Conservation (phyloP, 345 rosid genomes). For the Bretschneidera sinensis region DNA sequence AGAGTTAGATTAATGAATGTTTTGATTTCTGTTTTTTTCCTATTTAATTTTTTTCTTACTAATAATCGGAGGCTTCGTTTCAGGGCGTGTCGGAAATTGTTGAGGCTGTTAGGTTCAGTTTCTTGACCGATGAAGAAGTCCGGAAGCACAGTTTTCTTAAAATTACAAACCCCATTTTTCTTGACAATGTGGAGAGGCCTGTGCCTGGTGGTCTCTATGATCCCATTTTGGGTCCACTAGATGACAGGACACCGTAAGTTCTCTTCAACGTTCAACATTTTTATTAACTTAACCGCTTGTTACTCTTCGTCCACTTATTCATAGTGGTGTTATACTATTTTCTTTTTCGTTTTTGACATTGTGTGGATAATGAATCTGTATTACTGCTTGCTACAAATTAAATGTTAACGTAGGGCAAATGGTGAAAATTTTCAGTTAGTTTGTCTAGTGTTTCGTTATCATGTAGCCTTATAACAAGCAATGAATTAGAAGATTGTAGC, state of each 20-base stretch:
- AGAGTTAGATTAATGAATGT: not conserved
- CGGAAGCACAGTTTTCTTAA: slow-evolving; percentile 41
- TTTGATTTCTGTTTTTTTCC: not conserved
- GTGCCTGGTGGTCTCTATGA: slow-evolving; percentile 58
- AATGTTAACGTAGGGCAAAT: too few relatives aligned
- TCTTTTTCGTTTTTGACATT: too few relatives aligned
- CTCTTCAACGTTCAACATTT: not conserved
- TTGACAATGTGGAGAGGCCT: slow-evolving; percentile 39
- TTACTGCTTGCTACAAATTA: not conserved
- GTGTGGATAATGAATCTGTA: not conserved
- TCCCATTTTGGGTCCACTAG: slow-evolving; percentile 42
- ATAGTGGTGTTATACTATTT: too few relatives aligned
- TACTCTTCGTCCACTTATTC: too few relatives aligned
- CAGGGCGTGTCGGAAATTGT: slow-evolving; percentile 49
- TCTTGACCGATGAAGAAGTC: slow-evolving; percentile 53
- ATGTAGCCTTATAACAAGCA: not conserved
- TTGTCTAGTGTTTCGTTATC: not conserved
- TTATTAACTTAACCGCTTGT: not conserved
- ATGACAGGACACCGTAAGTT: slow-evolving; percentile 37
- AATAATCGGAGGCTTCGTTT: slow-evolving; percentile 1
- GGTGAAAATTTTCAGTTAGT: not conserved
- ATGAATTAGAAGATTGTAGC: not conserved
- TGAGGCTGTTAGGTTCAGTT: slow-evolving; percentile 41
- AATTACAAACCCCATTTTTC: slow-evolving; percentile 36
- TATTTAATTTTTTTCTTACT: not conserved